Conservation (phyloP, 208 protist species). For the Blastocrithidia nonstop region DNA sequence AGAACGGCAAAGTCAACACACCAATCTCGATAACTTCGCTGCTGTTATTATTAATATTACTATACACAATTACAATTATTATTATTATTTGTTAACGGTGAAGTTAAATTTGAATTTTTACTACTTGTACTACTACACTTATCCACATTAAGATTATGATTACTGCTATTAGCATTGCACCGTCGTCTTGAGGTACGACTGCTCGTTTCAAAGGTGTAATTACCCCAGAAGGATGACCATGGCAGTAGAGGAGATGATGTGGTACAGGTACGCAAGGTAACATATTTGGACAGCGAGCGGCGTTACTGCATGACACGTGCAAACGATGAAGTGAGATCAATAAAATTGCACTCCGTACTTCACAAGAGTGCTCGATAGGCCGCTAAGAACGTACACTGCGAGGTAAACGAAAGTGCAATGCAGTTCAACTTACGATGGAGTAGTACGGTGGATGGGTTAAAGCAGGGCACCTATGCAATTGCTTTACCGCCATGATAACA, state of each 20-base stretch:
- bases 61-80: too few relatives aligned
- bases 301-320: slow-evolving; percentile 6
- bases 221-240: too few relatives aligned
- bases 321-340: slow-evolving; percentile 10
- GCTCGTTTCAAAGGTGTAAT: too few relatives aligned
- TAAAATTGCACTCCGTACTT: slow-evolving; percentile 70
- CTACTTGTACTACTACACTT: too few relatives aligned
- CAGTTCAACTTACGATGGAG: slow-evolving; percentile 36
- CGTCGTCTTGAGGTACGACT: too few relatives aligned
- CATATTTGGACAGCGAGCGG: slow-evolving; percentile 12
- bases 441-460: slow-evolving; percentile 27
- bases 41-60: too few relatives aligned
- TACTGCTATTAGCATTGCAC: too few relatives aligned
- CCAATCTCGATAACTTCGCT: too few relatives aligned
- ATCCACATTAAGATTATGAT: too few relatives aligned
- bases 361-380: slow-evolving; percentile 73
- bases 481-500: slow-evolving; percentile 21
- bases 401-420: slow-evolving; percentile 53
- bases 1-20: too few relatives aligned
- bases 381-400: slow-evolving; percentile 49
- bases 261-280: slow-evolving; percentile 34
- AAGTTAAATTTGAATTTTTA: too few relatives aligned
- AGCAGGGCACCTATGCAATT: slow-evolving; percentile 46
- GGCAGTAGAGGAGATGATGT: slow-evolving; percentile 36
- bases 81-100: too few relatives aligned